A percentile compares a stretch with the other conserved stretches of the same genome.
Evolutionary conservation across 169 alveolate genomes (phyloP).

Genomic region (Plasmodium billcollinsi): DNA sequence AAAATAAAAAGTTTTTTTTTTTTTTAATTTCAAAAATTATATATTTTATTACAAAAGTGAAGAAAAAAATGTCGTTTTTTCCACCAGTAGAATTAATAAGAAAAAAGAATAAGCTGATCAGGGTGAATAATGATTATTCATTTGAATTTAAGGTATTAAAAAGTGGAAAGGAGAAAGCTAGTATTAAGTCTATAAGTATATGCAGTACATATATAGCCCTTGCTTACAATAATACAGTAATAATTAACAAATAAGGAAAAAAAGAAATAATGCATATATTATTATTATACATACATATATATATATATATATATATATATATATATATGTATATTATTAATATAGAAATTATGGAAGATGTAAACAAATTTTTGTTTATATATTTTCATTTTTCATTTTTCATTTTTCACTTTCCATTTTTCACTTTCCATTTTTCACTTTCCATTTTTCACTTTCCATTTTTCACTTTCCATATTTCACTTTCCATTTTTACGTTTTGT

Average conservation of each 20-base stretch:
- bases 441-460: neutral
- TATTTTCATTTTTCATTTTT: too few species aligned
- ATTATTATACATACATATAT: neutral
- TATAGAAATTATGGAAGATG: neutral
- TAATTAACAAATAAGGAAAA: too few species aligned
- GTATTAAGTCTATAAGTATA: constrained; percentile 52
- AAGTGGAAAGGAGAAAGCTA: constrained; percentile 15
- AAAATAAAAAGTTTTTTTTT: neutral
- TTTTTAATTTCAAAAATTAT: neutral
- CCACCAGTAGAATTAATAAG: constrained; percentile 21
- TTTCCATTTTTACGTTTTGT: neutral
- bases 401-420: too few species aligned
- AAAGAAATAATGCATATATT: neutral
- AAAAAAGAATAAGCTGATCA: constrained; percentile 5
- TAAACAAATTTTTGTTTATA: neutral
- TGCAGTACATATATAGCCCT: constrained; percentile 51
- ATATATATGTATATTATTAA: neutral
- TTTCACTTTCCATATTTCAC: neutral
- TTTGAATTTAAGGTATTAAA: constrained; percentile 42
- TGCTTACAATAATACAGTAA: constrained; percentile 54
- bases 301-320: neutral
- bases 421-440: neutral
- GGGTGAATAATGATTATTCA: constrained; percentile 11
- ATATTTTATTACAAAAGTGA: neutral
- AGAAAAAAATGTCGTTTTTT: constrained; percentile 37